phyloP scores from a whole-genome alignment of 306 rosid species.

The Gastrolobium villosum region DNA sequence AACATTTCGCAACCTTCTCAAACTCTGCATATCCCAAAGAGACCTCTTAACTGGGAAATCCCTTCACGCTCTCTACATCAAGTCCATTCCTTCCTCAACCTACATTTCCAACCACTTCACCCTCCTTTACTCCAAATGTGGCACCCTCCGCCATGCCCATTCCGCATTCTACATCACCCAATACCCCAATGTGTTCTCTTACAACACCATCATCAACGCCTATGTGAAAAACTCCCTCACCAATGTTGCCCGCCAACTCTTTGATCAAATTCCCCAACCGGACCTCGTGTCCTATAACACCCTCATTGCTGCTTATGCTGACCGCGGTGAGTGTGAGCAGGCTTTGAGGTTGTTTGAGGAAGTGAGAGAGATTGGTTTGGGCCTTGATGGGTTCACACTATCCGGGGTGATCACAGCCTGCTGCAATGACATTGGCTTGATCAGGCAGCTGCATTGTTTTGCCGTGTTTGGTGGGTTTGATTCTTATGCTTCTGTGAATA shows the following conservation, averaged over 20 bases:
- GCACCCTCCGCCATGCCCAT: conserved; percentile 45
- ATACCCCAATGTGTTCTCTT: conserved; percentile 67
- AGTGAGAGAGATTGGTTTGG: conserved; percentile 56
- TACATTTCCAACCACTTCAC: conserved; percentile 63
- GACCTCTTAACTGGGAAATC: conserved; percentile 57
- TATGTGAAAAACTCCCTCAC: conserved; percentile 45
- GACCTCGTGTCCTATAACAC: conserved; percentile 61
- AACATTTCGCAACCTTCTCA: conserved; percentile 63
- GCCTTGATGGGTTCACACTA: conserved; percentile 75
- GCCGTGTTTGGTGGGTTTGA: conserved; percentile 63
- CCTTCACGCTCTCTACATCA: conserved; percentile 57
- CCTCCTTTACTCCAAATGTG: conserved; percentile 57
- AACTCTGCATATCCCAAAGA: conserved; percentile 49
- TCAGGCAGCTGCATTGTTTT: conserved; percentile 63
- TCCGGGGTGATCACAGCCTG: conserved; percentile 57
- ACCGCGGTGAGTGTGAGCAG: conserved; percentile 52
- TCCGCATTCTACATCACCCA: conserved; percentile 46
- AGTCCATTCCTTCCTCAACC: conserved; percentile 58
- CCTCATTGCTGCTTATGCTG: conserved; percentile 69
- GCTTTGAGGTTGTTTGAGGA: conserved; percentile 60
- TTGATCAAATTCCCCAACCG: conserved; percentile 57
- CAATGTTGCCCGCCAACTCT: conserved; percentile 52
- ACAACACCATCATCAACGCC: conserved; percentile 69
- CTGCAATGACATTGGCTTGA: conserved; percentile 53
- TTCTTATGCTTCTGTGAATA: conserved; percentile 69